A percentile compares a stretch with the other conserved stretches of the same genome.
Conservation (phyloP, 2,329 filamentous ascomycete species). For the Epichloe baconii region DNA sequence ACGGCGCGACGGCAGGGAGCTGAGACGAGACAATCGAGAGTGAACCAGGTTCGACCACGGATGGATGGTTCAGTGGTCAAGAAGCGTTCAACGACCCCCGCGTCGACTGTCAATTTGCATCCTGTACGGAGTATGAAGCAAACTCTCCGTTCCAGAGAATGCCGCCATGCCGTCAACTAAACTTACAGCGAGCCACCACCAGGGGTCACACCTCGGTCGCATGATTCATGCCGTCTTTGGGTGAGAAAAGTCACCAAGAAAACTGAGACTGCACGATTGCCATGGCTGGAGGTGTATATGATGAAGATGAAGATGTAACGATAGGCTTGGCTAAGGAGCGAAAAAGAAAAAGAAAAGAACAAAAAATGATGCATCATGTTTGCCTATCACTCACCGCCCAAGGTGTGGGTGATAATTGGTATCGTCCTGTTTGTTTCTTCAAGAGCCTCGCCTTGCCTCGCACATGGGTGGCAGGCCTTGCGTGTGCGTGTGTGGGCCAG, state of each 20-base stretch:
- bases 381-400: too few relatives aligned
- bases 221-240: not conserved
- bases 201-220: not conserved
- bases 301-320: too few relatives aligned
- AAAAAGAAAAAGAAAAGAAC: too few relatives aligned
- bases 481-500: not conserved
- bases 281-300: too few relatives aligned
- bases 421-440: not conserved
- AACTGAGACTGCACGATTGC: not conserved
- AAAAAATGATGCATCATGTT: not conserved
- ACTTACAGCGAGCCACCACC: too few relatives aligned
- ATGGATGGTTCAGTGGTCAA: not conserved
- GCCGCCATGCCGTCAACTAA: too few relatives aligned
- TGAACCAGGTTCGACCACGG: not conserved
- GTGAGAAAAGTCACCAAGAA: not conserved
- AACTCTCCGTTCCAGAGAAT: too few relatives aligned
- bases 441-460: not conserved
- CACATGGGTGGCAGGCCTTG: not conserved
- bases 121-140: too few relatives aligned
- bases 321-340: not conserved
- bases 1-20: not conserved
- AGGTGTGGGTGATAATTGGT: not conserved
- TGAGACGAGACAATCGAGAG: not conserved
- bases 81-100: not conserved
- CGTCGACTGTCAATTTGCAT: too few relatives aligned